Base-by-base conservation (phyloP, 106 monocot species). In the Acorus calamus region DNA sequence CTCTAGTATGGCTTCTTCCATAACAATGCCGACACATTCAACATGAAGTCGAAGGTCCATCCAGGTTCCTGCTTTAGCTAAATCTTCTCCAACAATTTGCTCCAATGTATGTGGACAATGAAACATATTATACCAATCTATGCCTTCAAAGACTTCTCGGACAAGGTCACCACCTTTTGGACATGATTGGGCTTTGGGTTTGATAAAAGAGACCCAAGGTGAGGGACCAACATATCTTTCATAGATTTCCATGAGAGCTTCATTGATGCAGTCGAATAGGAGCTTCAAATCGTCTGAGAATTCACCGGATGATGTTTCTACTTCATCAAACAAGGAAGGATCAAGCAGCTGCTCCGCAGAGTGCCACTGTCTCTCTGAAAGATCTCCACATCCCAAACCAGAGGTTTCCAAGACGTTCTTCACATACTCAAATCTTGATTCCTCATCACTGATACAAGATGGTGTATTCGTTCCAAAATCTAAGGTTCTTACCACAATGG, bases 191-290 rank as follows among this genome's bases (percentile, higher is more conserved):
- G 74, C 11, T 4, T 55, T 72, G 56, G 53, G 60, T 55, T 55
- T 76, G 58, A 78, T 44, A 52, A 67, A 74, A 62, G 76, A 69
- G 41, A 77, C 47, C 76, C 76, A 80, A 44, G 89, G 86, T 7
- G 52, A 48, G 59, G 42, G 62, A 60, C 51, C 56, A 7, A 69
- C 69, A 69, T 74, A 77, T 46, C 68, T 84, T 2, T 78, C 65
- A 50, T 63, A 44, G 3, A 87, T 81, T 50, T 82, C 80, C 7
- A 73, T 44, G 52, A 96, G 66, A 61, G 78, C 81, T 80, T 96
- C 90, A 52, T 71, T 76, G 5, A 87, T 74, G 59, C 75, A 82
- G 68, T 96, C 94, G 80, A 90, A 96, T 3, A 87, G 71, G 61
- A 81, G 75, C 66, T 76, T 79, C 11, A 84, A 67, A 61, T 96